Evolutionary conservation across 164 flowering plant genomes (phyloP), one percentile per base, ranked within the genome.

Genomic region (Sextonia rubra): DNA sequence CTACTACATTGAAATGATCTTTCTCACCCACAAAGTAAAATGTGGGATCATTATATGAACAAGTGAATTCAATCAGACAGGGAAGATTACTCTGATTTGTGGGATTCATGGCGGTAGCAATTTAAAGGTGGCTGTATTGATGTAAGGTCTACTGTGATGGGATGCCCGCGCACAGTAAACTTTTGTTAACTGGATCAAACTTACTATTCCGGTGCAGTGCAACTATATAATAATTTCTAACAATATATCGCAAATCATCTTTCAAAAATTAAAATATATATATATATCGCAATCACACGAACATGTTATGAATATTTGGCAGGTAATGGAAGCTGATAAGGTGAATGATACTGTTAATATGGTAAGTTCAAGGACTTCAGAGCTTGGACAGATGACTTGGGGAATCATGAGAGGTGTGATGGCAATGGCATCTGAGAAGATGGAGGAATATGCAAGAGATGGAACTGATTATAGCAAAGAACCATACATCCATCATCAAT

Each of bases 331-430:
- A 26, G 70, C 75, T 63, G 80, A 73, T 5, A 62, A 66, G 63
- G 58, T 55, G 75, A 66, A 73, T 67, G 76, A 68, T 23, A 74
- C 75, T 37, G 72, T 68, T 15, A 68, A 68, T 47, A n/a, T 15
- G n/a, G 77, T 74, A 11, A 69, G 75, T 68, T 67, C 61, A 67
- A 71, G 47, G 75, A 74, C 80, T 66, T 68, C 73, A 44, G 72
- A 74, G 52, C 6, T 78, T 32, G 73, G 80, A 64, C 73, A 78
- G 7, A 74, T 14, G 44, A 71, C 77, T 17, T 78, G 77, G 80
- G 77, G 74, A 48, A 71, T 74, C 5, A 55, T 74, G 75, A 71
- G n/a, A 22, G 75, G 64, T 68, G 77, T 74, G 62, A 71, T 78
- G 77, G 52, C 52, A 44, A 61, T 78, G 49, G 77, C 77, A 32